phyloP scores from a whole-genome alignment of 164 flowering plant genomes.

The Annona cherimola region DNA sequence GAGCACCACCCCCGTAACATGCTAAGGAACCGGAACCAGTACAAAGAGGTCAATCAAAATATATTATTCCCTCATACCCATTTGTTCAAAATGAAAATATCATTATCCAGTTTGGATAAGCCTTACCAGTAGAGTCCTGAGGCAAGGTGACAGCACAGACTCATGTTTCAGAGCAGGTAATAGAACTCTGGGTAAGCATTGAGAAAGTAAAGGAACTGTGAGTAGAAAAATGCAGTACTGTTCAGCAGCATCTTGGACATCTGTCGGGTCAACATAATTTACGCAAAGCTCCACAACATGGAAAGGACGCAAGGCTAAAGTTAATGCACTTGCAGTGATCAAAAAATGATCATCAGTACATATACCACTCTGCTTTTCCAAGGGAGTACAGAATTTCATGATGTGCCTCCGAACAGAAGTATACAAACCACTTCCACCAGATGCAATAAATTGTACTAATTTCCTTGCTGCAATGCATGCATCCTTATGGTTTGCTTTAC shows the following conservation, averaged over 20 bases:
- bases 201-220: conserved; percentile 74
- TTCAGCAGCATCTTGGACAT: conserved; percentile 41
- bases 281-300: conserved; percentile 26
- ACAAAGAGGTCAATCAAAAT: no score
- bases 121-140: conserved; percentile 70
- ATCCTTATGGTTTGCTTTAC: conserved; percentile 25
- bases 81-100: background rate
- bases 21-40: no score
- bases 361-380: conserved; percentile 15
- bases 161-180: conserved; percentile 80
- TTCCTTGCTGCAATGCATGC: conserved; percentile 50
- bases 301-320: conserved; percentile 80
- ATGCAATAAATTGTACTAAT: conserved; percentile 48
- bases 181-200: conserved; percentile 68
- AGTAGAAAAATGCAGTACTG: conserved; percentile 54
- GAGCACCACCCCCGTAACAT: no score
- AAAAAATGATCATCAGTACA: conserved; percentile 57
- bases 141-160: conserved; percentile 62
- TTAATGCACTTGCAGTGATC: conserved; percentile 79
- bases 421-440: conserved; percentile 50
- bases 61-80: no score
- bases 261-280: conserved; percentile 21
- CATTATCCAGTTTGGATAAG: conserved; percentile 13
- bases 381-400: conserved; percentile 33
- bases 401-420: conserved; percentile 56